Conservation (phyloP, 1,139 yeast genomes). For the Komagataea norvegica region DNA sequence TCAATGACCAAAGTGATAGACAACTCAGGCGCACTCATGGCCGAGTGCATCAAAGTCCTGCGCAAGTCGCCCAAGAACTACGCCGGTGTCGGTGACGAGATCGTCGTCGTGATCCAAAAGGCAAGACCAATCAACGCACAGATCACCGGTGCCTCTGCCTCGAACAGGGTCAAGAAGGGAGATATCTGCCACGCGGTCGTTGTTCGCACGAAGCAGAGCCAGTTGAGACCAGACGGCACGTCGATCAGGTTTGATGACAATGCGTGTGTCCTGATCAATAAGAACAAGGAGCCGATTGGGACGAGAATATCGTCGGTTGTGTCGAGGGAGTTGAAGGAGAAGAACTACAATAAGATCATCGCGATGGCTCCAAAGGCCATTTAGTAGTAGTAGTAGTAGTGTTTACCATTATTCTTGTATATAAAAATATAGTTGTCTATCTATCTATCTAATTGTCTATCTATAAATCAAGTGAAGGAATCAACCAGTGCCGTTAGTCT, state of each 20-base stretch:
- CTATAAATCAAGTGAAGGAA: conserved; percentile 4
- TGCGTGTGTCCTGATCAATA: conserved; percentile 92
- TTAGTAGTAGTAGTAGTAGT: conserved; percentile 3
- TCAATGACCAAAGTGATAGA: conserved; percentile 87
- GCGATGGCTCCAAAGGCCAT: conserved; percentile 83
- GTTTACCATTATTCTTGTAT: background rate
- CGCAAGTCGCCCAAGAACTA: conserved; percentile 82
- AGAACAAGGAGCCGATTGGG: conserved; percentile 87
- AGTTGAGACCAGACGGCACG: conserved; percentile 83
- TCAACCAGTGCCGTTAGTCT: conserved; percentile 13
- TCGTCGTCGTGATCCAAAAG: conserved; percentile 91
- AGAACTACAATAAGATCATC: conserved; percentile 80
- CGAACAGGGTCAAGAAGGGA: conserved; percentile 86
- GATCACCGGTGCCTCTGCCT: conserved; percentile 63
- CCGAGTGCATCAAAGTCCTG: conserved; percentile 92
- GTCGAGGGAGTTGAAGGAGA: conserved; percentile 84
- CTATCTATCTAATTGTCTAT: background rate
- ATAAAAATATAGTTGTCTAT: conserved; percentile 1
- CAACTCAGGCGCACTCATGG: conserved; percentile 92
- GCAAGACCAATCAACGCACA: conserved; percentile 69
- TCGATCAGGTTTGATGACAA: conserved; percentile 88
- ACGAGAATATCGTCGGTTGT: conserved; percentile 90
- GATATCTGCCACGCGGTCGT: conserved; percentile 95
- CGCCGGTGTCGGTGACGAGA: conserved; percentile 85
- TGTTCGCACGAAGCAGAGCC: conserved; percentile 87